phyloP scores from a whole-genome alignment of 176 grass and related monocot species.

The Typha latifolia region DNA sequence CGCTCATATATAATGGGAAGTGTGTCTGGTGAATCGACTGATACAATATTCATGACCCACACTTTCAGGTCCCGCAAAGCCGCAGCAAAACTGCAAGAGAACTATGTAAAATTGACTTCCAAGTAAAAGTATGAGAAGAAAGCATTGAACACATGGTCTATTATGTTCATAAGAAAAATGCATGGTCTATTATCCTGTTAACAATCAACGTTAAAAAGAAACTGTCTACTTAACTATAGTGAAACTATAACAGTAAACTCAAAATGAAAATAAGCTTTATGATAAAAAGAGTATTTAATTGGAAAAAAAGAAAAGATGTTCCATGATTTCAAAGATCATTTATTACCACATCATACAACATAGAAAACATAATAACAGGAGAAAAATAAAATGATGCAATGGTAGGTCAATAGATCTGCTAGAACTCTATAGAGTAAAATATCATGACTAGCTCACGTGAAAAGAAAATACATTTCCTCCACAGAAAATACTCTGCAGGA shows the following conservation, averaged over 20 bases:
- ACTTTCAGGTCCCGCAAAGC: conserved; percentile 66
- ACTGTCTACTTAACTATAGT: no score
- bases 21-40: conserved; percentile 84
- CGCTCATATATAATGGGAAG: conserved; percentile 97
- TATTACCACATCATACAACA: no score
- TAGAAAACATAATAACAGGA: no score
- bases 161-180: not conserved
- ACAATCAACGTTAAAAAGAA: not conserved
- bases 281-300: no score
- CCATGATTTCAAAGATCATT: no score
- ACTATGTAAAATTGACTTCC: not conserved
- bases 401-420: no score
- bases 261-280: not conserved
- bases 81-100: conserved; percentile 72
- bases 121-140: not conserved
- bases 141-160: not conserved
- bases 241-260: not conserved
- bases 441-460: no score
- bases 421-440: no score
- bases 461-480: no score
- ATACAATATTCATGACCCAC: conserved; percentile 98
- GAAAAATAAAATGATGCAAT: no score
- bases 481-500: no score
- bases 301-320: no score
- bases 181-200: not conserved